Evolutionary conservation across 352 stramenopile genomes (phyloP), one percentile per base, ranked within the genome.

Genomic region (Phytophthora brassicae): DNA sequence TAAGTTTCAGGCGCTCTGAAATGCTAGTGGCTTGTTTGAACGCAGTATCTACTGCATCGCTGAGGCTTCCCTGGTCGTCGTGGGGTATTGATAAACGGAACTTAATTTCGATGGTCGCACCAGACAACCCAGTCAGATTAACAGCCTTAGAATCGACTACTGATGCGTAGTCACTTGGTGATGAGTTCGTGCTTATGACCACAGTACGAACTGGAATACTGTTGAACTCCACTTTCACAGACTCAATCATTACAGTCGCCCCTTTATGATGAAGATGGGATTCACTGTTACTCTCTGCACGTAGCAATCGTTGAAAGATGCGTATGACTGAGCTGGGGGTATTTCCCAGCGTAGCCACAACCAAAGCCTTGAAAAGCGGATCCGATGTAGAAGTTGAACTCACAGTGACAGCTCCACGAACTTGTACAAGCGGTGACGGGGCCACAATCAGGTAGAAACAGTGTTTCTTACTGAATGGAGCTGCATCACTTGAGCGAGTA

Each of bases 391-490:
- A 35, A 3, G 47, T 50, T 17, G 70, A 53, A 5, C 64, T 66
- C 11, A 88, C n/a, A 1, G 38, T 55, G 13, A 85, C 22, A 23
- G 46, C 60, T 2, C 80, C 80, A 17, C 70, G 61, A n/a, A 89
- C 55, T 44, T 80, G 65, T 6, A 85, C 63, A 0, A 64, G 68
- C 8, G 77, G 75, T 26, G 73, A 53, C 4, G 75, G 77, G 0
- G 80, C 77, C 8, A 89, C 31, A 9, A 84, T 59, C 42, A 89
- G 42, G 42, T 65, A 82, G 42, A 89, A 69, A 19, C 72, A 83
- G 22, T 70, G 75, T 11, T 74, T 43, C 19, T 72, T 50, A 6
- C 69, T 58, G 22, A 87, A 85, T 2, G 48, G 13, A 0, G 63
- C 42, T 17, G 43, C 19, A 3, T 61, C 49, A 9, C 22, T 52